Conservation (phyloP, 176 grass and related monocot species). For the Oryza glaberrima region DNA sequence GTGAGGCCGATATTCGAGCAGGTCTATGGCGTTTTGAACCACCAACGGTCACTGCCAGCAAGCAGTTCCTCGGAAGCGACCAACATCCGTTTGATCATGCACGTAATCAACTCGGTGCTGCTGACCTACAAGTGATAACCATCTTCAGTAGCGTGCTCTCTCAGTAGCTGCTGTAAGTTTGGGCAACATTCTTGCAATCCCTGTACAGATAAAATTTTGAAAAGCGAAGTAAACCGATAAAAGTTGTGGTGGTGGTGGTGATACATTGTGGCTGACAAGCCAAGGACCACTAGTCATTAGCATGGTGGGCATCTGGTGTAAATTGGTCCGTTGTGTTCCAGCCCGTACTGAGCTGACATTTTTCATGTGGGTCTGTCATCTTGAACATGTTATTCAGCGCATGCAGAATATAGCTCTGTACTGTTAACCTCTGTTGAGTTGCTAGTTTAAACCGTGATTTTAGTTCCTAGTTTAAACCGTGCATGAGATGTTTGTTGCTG, state of each 20-base stretch:
- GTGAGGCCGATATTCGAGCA: constrained; percentile 91
- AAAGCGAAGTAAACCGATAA: constrained; percentile 21
- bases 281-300: not conserved
- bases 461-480: not conserved
- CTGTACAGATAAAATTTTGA: constrained; percentile 66
- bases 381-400: not conserved
- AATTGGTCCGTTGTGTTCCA: constrained; percentile 18
- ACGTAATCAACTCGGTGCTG: constrained; percentile 84
- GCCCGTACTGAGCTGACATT: not conserved
- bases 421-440: not conserved
- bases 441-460: not conserved
- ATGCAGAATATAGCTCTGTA: not conserved
- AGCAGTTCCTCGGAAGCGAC: constrained; percentile 46
- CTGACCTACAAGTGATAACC: constrained; percentile 69
- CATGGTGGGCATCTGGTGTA: constrained; percentile 11
- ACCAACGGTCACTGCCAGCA: constrained; percentile 56
- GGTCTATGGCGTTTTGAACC: constrained; percentile 60
- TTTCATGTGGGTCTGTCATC: not conserved
- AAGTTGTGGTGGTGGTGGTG: not conserved
- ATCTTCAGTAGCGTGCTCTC: not conserved
- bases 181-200: constrained; percentile 5
- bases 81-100: constrained; percentile 70
- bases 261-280: not conserved
- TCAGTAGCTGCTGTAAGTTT: constrained; percentile 12
- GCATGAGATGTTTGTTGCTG: not conserved